Base-by-base conservation (phyloP, 805 yeast genomes). In the Zygosaccharomyces lentus region DNA sequence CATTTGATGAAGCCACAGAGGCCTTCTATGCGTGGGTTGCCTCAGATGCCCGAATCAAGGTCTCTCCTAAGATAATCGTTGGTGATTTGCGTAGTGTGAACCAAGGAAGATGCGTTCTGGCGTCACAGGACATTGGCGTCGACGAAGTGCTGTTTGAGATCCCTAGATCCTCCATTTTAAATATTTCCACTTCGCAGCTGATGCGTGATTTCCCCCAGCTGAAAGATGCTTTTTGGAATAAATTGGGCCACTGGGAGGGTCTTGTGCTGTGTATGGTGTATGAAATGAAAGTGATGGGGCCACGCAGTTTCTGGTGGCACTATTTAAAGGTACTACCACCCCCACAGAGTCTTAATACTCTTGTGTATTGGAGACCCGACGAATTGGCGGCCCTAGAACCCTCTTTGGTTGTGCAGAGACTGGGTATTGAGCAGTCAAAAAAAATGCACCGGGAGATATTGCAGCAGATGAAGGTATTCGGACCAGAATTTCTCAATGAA, bases 91-190 rank as follows among this genome's bases (percentile, higher is more conserved):
- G 95, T 36, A 46, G 52, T 1, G 53, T 62, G 7, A 67, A 74
- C 34, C 88, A 87, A 62, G 98, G 98, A 8, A 71, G 97, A 26
- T 95, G 90, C 4, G 61, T 91, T 7, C 59, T 81, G 4, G 95
- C 96, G 1, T 46, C 52, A 0, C 76, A 76, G 31, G 81, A 80
- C 51, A 84, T 91, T 16, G 60, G 58, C 2, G 65, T 69, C 39
- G 89, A 76, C 45, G 95, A 87, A 47, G 70, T 70, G 1, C 64
- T 91, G 13, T 87, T 90, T 62, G 71, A 76, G 32, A 74, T 93
- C 24, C 91, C 96, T 0, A 68, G 86, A 45, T 57, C 61, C 1
- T 64, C 76, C 0, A 62, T 84, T 6, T 56, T 91, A 41, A 80
- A 82, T 54, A 72, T 81, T n/a, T 76, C 74, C 13, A 83, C 81